A percentile compares a stretch with the other conserved stretches of the same genome.
These are phyloP conservation scores for Diaporthe citriasiana DNA, from an alignment of 2,329 filamentous ascomycete genomes.

Conservation along the genomic window DNA sequence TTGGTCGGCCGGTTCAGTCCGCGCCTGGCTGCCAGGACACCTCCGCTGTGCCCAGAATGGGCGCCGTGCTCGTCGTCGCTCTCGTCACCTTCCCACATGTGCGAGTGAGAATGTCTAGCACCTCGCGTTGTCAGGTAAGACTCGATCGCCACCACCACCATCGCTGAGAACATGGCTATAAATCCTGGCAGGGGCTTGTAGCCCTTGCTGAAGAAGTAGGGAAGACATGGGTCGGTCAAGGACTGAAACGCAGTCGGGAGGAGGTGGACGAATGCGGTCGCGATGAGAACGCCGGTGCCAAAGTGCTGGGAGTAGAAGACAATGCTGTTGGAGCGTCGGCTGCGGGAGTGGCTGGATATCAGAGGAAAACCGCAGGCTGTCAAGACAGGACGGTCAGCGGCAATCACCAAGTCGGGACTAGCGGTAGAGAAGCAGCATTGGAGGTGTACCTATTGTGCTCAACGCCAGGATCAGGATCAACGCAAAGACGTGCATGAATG, in stretches of 20 bases:
- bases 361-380: constrained; percentile 77
- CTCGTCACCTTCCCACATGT: constrained; percentile 65
- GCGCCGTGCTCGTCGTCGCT: constrained; percentile 49
- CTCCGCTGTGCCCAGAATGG: constrained; percentile 44
- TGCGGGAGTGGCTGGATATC: constrained; percentile 70
- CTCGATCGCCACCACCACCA: constrained; percentile 87
- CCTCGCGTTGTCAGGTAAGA: constrained; percentile 86
- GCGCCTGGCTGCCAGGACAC: constrained; percentile 56
- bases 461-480: constrained; percentile 75
- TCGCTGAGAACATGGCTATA: constrained; percentile 85
- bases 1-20: constrained; percentile 59
- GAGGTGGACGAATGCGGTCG: constrained; percentile 86
- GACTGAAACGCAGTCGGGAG: constrained; percentile 77
- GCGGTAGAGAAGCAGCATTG: not conserved
- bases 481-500: constrained; percentile 75
- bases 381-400: constrained; percentile 29
- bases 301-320: constrained; percentile 81
- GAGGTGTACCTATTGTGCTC: constrained; percentile 67
- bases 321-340: constrained; percentile 69
- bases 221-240: constrained; percentile 79
- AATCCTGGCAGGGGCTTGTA: constrained; percentile 86
- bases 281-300: constrained; percentile 87
- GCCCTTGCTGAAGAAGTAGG: constrained; percentile 82
- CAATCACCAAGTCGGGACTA: not conserved
- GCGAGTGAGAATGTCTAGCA: constrained; percentile 72